Evolutionary conservation across 768 basidiomycete species (phyloP), one percentile per base, ranked within the genome.

Genomic region (Boletus sensibilis): DNA sequence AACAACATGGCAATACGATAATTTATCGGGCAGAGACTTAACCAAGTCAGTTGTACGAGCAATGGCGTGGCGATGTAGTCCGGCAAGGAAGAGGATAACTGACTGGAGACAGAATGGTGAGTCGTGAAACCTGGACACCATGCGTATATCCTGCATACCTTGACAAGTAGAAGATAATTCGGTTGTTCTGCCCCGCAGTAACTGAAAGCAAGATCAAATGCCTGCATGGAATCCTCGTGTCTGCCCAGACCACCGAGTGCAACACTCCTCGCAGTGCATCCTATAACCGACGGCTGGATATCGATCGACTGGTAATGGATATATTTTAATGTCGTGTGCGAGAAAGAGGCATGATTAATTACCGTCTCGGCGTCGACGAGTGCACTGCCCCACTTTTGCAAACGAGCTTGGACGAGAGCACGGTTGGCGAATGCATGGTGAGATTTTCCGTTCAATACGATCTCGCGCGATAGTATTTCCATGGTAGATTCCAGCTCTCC

Each of bases 141-240:
- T 23, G 20, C 2, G 2, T 33, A 21, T 1, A 0, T 12, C 12
- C 18, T 20, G 8, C 47, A 13, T 20, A 60, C 62, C 62, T 64
- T 64, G 34, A 64, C n/a, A 2, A 64, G 58, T 13, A 64, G 37
- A 33, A 64, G 58, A 42, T 49, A 56, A 10, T 41, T 44, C 7
- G 52, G n/a, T 18, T 54, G 46, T n/a, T 64, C 46, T 12, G 39
- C 6, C 7, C n/a, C 7, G 35, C 54, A 64, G 23, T 27, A 29
- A 33, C 38, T 12, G 33, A 64, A 60, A 13, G 49, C 52, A 45
- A 64, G 52, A 33, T 64, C 63, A 42, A 64, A 60, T 7, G 55
- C 63, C 21, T 60, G 58, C 52, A 64, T 60, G 1, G 58, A 52
- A 39, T 64, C 52, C 29, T 56, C 62, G 3, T 60, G 50, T 52